Evolutionary conservation across 2,329 filamentous ascomycete species (phyloP), one percentile per base, ranked within the genome.

Genomic region (Xylariaceae sp.): DNA sequence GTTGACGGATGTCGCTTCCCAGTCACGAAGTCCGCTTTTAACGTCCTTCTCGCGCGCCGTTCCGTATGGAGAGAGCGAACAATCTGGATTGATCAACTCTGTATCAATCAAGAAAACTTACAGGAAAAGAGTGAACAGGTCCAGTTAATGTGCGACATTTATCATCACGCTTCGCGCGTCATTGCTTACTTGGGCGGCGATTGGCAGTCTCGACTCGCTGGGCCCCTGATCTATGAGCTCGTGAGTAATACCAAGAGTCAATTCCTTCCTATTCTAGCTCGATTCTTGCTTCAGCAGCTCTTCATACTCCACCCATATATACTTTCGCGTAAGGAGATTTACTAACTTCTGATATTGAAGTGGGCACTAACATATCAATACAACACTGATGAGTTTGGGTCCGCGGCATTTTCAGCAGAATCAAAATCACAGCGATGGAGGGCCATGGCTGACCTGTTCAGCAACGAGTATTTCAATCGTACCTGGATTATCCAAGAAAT

Each of bases 1-100:
- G 48, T 63, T 9, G 49, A 58, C 17, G 54, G 58, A 14, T 58
- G 41, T 26, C 46, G 54, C 6, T 61, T 63, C 21, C 39, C 31
- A 8, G 47, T 63, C 37, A 63, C 58, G 24, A 47, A 48, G 39
- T 48, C 54, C 6, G 61, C 61, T 12, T 61, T 58, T 19, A 21
- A 58, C n/a, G 28, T 63, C 2, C 50, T 63, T 5, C 40, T 63
- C 3, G 54, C 51, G 7, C 51, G 58, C 17, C 51, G 61, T 4
- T 58, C 51, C 1, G 26, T 61, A 5, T 61, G 51, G 51, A 50
- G 41, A 31, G 47, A 56, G 5, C 43, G 58, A 23, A 51, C 16
- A 14, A 37, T 65, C n/a, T 64, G 62, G 56, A 58, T 64, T 12
- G 62, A 64, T 34, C 40, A 54, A 12, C 33, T 62, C 11, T 61